Conservation (phyloP, 176 grass and related monocot genomes). For the Tillandsia leiboldiana region DNA sequence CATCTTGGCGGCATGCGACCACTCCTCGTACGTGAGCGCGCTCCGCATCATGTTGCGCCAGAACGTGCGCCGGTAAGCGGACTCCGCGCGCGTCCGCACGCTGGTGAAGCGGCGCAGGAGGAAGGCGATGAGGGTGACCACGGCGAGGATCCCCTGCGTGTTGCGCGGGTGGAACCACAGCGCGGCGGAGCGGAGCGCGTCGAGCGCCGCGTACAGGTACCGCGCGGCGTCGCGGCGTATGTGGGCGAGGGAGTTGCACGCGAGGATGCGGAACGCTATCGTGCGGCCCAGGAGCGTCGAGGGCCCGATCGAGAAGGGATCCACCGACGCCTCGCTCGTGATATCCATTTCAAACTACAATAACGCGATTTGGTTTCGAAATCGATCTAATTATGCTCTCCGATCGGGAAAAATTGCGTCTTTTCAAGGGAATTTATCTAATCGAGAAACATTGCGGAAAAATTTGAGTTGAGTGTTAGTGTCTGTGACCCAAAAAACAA, state of each 20-base stretch:
- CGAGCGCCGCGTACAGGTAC: constrained; percentile 24
- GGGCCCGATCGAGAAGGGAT: constrained; percentile 64
- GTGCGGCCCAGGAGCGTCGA: constrained; percentile 60
- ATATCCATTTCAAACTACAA: constrained; percentile 12
- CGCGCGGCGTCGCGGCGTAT: constrained; percentile 39
- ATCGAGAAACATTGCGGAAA: too few relatives aligned
- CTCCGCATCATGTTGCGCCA: constrained; percentile 96
- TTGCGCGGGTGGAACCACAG: constrained; percentile 69
- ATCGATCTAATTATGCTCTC: too few relatives aligned
- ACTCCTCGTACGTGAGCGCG: constrained; percentile 95
- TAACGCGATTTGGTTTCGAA: neutral
- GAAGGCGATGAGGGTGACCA: constrained; percentile 65
- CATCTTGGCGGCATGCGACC: constrained; percentile 87
- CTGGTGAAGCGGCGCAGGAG: constrained; percentile 38
- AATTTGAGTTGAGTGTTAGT: too few relatives aligned
- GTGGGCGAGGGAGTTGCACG: constrained; percentile 37
- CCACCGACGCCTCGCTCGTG: constrained; percentile 53
- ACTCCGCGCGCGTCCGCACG: constrained; percentile 53
- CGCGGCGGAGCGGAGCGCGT: constrained; percentile 9
- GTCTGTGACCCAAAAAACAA: too few relatives aligned
- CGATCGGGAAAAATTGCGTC: too few relatives aligned
- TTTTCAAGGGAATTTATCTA: too few relatives aligned
- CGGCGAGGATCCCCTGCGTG: constrained; percentile 63
- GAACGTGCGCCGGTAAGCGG: constrained; percentile 89
- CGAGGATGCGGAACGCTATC: constrained; percentile 64